Conservation (phyloP, 108 stramenopile genomes). For the Conticribra weissflogii region DNA sequence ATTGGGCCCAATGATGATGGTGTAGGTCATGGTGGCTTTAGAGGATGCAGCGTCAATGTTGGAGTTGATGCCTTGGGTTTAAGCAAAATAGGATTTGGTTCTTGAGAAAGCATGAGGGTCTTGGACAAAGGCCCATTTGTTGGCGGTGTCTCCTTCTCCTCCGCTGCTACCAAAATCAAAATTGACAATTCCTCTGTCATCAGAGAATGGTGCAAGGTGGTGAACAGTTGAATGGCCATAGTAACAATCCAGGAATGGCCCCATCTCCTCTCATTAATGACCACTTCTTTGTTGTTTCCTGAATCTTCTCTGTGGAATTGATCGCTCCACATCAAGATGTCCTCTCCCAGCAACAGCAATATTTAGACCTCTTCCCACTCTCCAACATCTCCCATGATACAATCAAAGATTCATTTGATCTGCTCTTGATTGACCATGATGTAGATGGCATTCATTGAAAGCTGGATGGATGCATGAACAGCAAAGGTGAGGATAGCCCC, state of each 20-base stretch:
- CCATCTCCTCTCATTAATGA: constrained; percentile 9
- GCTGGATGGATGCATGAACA: constrained; percentile 25
- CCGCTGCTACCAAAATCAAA: constrained; percentile 8
- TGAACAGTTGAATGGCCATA: constrained; percentile 18
- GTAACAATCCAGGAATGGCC: constrained; percentile 47
- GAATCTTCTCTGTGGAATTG: constrained; percentile 23
- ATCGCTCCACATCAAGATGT: constrained; percentile 40
- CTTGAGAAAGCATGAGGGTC: constrained; percentile 23
- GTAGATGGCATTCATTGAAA: constrained; percentile 29
- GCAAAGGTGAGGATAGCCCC: constrained; percentile 39
- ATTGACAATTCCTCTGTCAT: constrained; percentile 11
- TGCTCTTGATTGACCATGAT: constrained; percentile 29
- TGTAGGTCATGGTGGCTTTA: constrained; percentile 28
- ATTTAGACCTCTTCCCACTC: constrained; percentile 44
- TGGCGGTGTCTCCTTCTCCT: neutral
- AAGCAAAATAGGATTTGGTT: constrained; percentile 23
- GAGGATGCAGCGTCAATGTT: neutral
- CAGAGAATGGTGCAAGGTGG: constrained; percentile 20
- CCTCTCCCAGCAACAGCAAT: constrained; percentile 28
- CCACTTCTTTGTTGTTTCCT: neutral
- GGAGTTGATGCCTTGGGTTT: constrained; percentile 27
- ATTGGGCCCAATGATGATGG: constrained; percentile 17
- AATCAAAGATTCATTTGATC: constrained; percentile 28
- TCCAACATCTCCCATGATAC: constrained; percentile 21
- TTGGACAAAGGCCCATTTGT: constrained; percentile 9